A percentile compares a stretch with the other conserved stretches of the same genome.
Evolutionary conservation across 2,329 filamentous ascomycete species (phyloP).

Genomic region (Aspergillus flavus): DNA sequence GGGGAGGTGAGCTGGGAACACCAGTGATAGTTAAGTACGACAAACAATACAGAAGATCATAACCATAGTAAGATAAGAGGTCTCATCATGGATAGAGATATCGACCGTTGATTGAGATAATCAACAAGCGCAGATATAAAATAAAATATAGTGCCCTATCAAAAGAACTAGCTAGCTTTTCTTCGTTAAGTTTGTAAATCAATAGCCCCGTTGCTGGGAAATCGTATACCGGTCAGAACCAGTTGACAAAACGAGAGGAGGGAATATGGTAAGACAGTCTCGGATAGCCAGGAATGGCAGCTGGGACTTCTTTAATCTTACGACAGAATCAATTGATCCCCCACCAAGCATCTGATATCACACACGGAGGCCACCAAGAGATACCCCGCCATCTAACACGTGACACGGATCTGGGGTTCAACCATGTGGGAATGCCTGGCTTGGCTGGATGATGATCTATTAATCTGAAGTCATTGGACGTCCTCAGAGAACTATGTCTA

Average conservation of each 20-base stretch:
- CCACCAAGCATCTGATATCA: neutral
- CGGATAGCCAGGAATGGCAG: neutral
- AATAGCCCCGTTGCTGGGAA: neutral
- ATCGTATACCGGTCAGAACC: neutral
- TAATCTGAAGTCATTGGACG: neutral
- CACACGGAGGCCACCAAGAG: neutral
- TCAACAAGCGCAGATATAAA: neutral
- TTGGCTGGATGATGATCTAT: neutral
- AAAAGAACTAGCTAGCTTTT: neutral
- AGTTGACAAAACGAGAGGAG: neutral
- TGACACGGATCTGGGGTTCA: constrained; percentile 6
- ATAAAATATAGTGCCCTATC: neutral
- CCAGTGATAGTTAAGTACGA: neutral
- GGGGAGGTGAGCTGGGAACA: too few relatives aligned
- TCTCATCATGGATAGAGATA: neutral
- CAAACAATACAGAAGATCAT: neutral
- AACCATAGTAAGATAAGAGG: neutral
- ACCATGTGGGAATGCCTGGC: neutral
- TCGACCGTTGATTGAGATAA: neutral
- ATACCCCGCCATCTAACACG: constrained; percentile 20
- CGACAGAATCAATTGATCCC: neutral
- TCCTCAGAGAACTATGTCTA: neutral
- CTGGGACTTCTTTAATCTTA: neutral
- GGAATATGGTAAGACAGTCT: neutral
- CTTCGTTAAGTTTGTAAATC: neutral